Conservation (phyloP, 345 rosid species). For the Acer yangbiense region DNA sequence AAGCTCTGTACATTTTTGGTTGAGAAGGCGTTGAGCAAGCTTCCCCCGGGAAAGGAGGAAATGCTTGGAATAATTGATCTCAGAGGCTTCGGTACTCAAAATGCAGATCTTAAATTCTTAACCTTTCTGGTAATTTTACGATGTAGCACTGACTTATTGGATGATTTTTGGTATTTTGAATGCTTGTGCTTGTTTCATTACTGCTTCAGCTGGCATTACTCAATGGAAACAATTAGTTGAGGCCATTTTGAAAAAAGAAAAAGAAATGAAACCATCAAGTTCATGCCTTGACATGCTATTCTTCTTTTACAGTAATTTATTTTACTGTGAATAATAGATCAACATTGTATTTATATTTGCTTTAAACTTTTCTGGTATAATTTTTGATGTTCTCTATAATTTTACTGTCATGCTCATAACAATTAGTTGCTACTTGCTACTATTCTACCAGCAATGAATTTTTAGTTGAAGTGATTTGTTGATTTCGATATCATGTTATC, state of each 20-base stretch:
- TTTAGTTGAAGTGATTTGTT: not conserved
- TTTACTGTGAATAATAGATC: not conserved
- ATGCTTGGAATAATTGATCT: conserved; percentile 83
- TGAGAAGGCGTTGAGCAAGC: conserved; percentile 80
- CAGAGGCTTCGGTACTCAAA: conserved; percentile 62
- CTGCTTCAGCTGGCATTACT: conserved; percentile 7
- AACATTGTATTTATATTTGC: not conserved
- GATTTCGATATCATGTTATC: not conserved
- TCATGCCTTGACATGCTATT: not conserved
- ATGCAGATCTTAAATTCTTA: conserved; percentile 75
- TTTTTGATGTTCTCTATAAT: conserved; percentile 14
- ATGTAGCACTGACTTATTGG: not conserved
- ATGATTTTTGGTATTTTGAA: conserved; percentile 7
- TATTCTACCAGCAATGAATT: not conserved
- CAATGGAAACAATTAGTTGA: conserved; percentile 5
- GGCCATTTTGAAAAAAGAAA: conserved; percentile 26
- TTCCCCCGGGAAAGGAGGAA: conserved; percentile 67
- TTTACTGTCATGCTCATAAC: not conserved
- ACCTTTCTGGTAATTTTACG: conserved; percentile 65
- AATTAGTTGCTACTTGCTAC: not conserved
- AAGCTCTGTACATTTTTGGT: conserved; percentile 70
- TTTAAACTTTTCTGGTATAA: not conserved
- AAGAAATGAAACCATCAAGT: not conserved
- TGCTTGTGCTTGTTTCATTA: not conserved
- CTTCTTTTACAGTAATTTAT: not conserved